Base-by-base conservation (phyloP, 768 basidiomycete species). In the Pilatotrama ljubarskyi region DNA sequence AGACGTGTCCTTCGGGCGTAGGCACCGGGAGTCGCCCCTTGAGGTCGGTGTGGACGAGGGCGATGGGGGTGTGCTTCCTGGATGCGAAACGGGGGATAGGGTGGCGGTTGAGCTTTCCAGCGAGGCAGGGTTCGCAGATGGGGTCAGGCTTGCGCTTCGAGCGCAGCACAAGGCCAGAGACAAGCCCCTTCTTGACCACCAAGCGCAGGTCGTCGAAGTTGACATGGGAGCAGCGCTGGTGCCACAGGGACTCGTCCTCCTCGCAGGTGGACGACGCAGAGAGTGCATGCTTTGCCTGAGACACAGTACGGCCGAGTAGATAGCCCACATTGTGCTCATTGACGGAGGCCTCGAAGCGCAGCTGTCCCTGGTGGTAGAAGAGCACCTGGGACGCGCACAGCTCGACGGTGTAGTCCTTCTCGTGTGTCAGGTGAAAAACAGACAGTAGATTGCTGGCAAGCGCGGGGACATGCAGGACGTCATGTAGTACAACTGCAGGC, bases 171-270 rank as follows among this genome's bases (percentile, higher is more conserved):
- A 40, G 38, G 38, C 73, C 69, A 41, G 29, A 51, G 8, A 73
- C 72, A 0, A 70, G 61, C 29, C 2, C 40, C 35, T 69, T 37
- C 10, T 50, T 38, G 42, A 52, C 26, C n/a, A 69, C 41, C 9
- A 41, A 24, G n/a, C 60, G 48, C 18, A 73, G 41, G 26, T 60
- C 65, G 25, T 55, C 65, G 53, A 56, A 44, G 55, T 71, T 71
- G 37, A 65, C 55, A 59, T 76, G 75, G 9, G 61, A 69, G 38
- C 68, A 67, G n/a, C 72, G 63, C 26, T 60, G 61, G 64, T 76
- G n/a, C n/a, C n/a, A n/a, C n/a, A n/a, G n/a, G n/a, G n/a, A n/a
- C n/a, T n/a, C n/a, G n/a, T n/a, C n/a, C n/a, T n/a, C n/a, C 75
- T 71, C 72, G 25, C 68, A 52, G 9, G 72, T 76, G 8, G 47